Evolutionary conservation across 176 grass and related monocot species (phyloP).

Genomic region (Eragrostis nindensis): DNA sequence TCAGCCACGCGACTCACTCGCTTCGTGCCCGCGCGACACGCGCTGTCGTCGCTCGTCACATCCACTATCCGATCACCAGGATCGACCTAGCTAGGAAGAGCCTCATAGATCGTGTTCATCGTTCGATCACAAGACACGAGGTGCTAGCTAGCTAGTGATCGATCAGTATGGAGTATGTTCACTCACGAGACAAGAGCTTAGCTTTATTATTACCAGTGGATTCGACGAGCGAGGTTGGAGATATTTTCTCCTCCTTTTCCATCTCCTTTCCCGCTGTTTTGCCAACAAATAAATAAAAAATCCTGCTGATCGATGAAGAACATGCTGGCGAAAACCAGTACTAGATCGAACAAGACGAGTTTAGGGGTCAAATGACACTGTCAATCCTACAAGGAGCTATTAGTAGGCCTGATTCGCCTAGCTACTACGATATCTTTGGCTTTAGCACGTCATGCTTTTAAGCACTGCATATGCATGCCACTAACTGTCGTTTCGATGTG

Average conservation of each 20-base stretch:
- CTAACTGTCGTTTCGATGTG: not conserved
- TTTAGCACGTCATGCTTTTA: conserved; percentile 22
- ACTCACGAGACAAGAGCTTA: no score
- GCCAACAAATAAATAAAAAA: no score
- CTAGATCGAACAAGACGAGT: not conserved
- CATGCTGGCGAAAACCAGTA: not conserved
- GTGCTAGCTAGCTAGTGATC: no score
- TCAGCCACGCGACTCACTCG: not conserved
- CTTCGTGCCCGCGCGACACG: not conserved
- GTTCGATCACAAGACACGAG: no score
- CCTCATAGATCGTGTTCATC: no score
- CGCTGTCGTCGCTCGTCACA: not conserved
- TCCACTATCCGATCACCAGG: not conserved
- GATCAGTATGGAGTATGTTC: no score
- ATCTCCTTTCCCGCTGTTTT: no score
- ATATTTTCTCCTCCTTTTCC: not conserved
- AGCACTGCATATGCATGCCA: not conserved
- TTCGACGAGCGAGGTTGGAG: no score
- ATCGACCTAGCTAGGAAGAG: no score
- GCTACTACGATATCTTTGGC: conserved; percentile 5
- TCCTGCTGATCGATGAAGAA: not conserved
- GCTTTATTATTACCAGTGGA: no score
- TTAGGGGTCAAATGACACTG: conserved; percentile 7
- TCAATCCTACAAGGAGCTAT: not conserved
- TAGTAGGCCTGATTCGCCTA: not conserved